These are phyloP conservation scores for Marsdenia floribunda DNA, from an alignment of 257 asterid genomes.

Conservation along the genomic window DNA sequence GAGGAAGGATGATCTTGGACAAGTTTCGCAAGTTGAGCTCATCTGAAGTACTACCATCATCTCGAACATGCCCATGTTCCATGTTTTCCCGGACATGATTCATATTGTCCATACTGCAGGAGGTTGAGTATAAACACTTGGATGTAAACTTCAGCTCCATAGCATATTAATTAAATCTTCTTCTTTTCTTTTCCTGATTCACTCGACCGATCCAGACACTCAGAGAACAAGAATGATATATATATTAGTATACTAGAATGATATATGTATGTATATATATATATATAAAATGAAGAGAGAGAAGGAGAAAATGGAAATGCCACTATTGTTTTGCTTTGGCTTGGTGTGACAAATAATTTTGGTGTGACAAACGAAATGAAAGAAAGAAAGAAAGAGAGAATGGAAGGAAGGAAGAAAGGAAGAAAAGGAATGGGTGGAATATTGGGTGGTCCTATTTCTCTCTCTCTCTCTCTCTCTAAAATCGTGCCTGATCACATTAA, in stretches of 20 bases:
- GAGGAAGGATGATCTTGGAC: constrained; percentile 78
- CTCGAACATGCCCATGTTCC: neutral
- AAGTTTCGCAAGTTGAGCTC: constrained; percentile 54
- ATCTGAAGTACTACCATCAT: constrained; percentile 9
- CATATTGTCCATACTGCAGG: neutral
- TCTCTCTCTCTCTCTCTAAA: neutral
- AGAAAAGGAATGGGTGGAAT: neutral
- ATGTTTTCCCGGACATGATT: neutral
- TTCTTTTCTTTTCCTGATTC: too few species aligned
- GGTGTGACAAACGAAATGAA: neutral
- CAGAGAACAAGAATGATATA: too few species aligned
- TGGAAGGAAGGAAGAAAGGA: neutral
- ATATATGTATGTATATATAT: too few species aligned
- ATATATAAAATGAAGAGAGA: neutral
- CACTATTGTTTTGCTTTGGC: neutral
- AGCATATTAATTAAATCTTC: neutral
- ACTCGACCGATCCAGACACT: too few species aligned
- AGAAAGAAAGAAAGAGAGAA: neutral
- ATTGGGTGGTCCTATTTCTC: neutral
- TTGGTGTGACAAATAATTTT: neutral
- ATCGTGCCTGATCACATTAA: too few species aligned
- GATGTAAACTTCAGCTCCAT: neutral
- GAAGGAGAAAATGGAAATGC: neutral
- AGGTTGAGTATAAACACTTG: neutral
- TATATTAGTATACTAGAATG: too few species aligned